Percentiles rank a stretch among this genome's conserved stretches.
Evolutionary conservation across 2,329 filamentous ascomycete species (phyloP).

Genomic region (Aspergillus transmontanensis): DNA sequence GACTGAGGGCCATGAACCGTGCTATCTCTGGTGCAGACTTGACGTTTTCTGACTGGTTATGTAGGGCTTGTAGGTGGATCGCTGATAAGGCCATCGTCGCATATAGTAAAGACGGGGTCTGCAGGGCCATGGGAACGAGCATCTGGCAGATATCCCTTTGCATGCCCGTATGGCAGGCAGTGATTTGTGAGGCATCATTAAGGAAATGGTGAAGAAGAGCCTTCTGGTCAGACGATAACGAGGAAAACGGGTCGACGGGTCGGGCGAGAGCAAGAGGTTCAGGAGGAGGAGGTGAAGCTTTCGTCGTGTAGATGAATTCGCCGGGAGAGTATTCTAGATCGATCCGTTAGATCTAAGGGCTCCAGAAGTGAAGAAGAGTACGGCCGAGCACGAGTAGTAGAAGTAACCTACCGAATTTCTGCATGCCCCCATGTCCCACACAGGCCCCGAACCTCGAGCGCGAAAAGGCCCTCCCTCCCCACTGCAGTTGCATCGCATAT

Average conservation of each 20-base stretch:
- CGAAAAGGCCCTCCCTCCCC: constrained; percentile 46
- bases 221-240: constrained; percentile 38
- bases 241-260: constrained; percentile 41
- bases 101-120: constrained; percentile 46
- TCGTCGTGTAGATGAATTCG: constrained; percentile 43
- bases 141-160: constrained; percentile 46
- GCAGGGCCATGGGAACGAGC: constrained; percentile 48
- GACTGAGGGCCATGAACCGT: constrained; percentile 42
- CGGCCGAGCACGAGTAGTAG: not conserved
- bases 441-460: constrained; percentile 42
- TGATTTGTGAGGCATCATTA: constrained; percentile 45
- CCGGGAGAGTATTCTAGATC: constrained; percentile 42
- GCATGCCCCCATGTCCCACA: constrained; percentile 37
- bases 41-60: constrained; percentile 38
- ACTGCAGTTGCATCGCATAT: constrained; percentile 47
- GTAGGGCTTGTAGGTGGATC: constrained; percentile 43
- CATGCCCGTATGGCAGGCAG: constrained; percentile 44
- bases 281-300: constrained; percentile 19
- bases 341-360: not conserved
- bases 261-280: constrained; percentile 29
- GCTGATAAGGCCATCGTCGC: constrained; percentile 48
- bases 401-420: constrained; percentile 34
- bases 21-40: constrained; percentile 42
- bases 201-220: constrained; percentile 45
- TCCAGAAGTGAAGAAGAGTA: not conserved